Conservation (phyloP, 2,329 filamentous ascomycete genomes). For the Diaporthe citrichinensis region DNA sequence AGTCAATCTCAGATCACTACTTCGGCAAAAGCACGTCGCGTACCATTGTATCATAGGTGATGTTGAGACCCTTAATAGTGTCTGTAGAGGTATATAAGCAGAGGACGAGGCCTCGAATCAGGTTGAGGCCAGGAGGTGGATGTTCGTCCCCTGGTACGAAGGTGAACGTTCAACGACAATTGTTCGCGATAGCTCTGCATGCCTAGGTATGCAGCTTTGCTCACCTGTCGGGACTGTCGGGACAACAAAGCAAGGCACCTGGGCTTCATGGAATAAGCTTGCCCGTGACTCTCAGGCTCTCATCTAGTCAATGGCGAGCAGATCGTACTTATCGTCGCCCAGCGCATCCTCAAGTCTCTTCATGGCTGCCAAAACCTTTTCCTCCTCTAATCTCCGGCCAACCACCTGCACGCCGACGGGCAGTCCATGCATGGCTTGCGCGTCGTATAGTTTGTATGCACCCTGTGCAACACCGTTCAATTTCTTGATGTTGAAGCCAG, state of each 20-base stretch:
- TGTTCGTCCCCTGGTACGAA: neutral
- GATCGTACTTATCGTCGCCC: conserved; percentile 67
- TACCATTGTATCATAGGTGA: neutral
- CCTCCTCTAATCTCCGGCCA: conserved; percentile 84
- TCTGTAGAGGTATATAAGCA: neutral
- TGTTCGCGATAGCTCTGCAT: neutral
- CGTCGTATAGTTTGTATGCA: conserved; percentile 89
- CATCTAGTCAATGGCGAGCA: conserved; percentile 63
- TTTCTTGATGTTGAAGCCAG: conserved; percentile 70
- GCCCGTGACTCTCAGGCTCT: neutral
- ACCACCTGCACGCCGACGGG: conserved; percentile 90
- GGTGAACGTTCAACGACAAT: neutral
- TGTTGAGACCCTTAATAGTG: neutral
- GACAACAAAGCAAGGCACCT: too few relatives aligned
- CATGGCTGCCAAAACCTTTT: conserved; percentile 89
- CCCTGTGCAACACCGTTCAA: conserved; percentile 86
- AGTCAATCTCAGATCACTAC: neutral
- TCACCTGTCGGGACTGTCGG: neutral
- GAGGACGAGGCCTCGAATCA: too few relatives aligned
- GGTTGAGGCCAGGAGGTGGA: too few relatives aligned
- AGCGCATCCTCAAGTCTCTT: conserved; percentile 82
- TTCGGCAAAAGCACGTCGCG: neutral
- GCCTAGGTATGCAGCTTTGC: neutral
- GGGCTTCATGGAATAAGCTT: neutral
- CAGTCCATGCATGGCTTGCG: conserved; percentile 85